These are phyloP conservation scores for Lotus japonicus DNA, from an alignment of 306 rosid genomes.

Conservation along the genomic window DNA sequence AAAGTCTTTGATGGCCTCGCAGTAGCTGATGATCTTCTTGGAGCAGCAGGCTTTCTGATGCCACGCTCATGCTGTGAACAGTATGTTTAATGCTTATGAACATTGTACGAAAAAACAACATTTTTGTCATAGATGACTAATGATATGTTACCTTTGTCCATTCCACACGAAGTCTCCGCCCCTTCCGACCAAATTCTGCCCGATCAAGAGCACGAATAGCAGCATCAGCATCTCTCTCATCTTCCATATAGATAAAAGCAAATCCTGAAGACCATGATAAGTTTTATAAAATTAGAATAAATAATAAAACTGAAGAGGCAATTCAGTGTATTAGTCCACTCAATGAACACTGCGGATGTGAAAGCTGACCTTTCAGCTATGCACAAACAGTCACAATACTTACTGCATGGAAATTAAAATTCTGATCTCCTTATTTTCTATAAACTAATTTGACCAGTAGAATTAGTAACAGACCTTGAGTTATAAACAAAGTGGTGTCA, in stretches of 20 bases:
- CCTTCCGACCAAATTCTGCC: constrained; percentile 84
- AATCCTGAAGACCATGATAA: constrained; percentile 55
- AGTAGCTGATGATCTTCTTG: constrained; percentile 67
- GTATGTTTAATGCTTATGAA: neutral
- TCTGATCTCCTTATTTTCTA: constrained; percentile 52
- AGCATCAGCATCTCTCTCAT: constrained; percentile 94
- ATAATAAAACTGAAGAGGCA: neutral
- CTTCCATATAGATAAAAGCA: constrained; percentile 97
- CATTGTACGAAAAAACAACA: neutral
- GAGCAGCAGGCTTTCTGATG: constrained; percentile 70
- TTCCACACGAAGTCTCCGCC: constrained; percentile 96
- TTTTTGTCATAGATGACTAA: neutral
- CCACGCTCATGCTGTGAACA: constrained; percentile 80
- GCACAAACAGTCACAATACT: constrained; percentile 42
- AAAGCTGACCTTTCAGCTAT: constrained; percentile 36
- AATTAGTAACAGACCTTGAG: constrained; percentile 96
- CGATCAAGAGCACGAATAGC: constrained; percentile 84
- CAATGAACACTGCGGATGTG: constrained; percentile 34
- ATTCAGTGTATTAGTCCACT: constrained; percentile 15
- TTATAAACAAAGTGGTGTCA: constrained; percentile 78
- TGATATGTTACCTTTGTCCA: constrained; percentile 76
- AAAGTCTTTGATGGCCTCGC: constrained; percentile 85
- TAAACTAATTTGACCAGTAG: constrained; percentile 79
- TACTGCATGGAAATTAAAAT: constrained; percentile 38
- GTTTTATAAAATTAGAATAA: neutral